phyloP scores from a whole-genome alignment of 306 rosid species.

The Sesbania bispinosa region DNA sequence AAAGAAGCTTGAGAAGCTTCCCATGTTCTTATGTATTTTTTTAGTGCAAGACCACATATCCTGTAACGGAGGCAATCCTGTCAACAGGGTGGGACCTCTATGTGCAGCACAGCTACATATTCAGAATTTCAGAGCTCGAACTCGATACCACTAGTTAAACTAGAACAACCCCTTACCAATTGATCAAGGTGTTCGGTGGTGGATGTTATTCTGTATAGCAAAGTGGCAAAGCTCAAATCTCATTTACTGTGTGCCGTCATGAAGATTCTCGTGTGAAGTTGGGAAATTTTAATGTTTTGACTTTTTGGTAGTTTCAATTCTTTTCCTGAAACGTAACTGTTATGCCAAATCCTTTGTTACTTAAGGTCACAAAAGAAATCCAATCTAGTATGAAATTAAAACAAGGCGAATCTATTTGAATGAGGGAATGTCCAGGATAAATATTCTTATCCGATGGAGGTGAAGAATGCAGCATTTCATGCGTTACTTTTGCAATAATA shows the following conservation, averaged over 20 bases:
- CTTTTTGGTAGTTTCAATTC: not conserved
- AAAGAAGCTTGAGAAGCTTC: constrained; percentile 5
- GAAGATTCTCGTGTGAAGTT: constrained; percentile 32
- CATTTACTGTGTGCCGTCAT: constrained; percentile 18
- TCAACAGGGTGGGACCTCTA: too few relatives aligned
- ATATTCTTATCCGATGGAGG: constrained; percentile 32
- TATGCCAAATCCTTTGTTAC: not conserved
- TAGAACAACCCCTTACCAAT: too few relatives aligned
- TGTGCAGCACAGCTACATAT: too few relatives aligned
- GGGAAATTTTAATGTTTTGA: not conserved
- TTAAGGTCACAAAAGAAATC: not conserved
- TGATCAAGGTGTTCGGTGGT: too few relatives aligned
- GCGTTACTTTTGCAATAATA: constrained; percentile 6
- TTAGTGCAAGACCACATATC: too few relatives aligned
- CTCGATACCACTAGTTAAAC: too few relatives aligned
- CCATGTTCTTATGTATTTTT: not conserved
- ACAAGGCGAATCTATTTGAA: constrained; percentile 23
- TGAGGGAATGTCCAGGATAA: constrained; percentile 12
- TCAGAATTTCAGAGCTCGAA: too few relatives aligned
- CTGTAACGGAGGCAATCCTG: too few relatives aligned
- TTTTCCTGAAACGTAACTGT: too few relatives aligned
- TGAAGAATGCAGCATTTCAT: constrained; percentile 21
- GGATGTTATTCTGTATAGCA: not conserved
- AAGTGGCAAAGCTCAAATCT: constrained; percentile 23
- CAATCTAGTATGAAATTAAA: constrained; percentile 6